phyloP scores from a whole-genome alignment of 495 filamentous ascomycete genomes.

The Lindgomyces ingoldianus region DNA sequence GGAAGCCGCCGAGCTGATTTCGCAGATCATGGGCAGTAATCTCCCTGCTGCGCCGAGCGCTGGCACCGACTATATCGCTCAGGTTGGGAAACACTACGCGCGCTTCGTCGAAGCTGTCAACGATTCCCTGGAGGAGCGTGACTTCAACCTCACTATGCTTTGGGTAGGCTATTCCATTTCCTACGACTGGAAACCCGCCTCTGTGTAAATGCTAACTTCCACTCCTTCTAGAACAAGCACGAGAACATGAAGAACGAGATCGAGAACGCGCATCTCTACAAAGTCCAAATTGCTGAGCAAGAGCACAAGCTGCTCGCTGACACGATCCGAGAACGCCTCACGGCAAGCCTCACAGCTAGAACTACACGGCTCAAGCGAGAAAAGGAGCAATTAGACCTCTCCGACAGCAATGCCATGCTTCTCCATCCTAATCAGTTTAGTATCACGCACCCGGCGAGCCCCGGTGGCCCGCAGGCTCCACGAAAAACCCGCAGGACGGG shows the following conservation, averaged over 20 bases:
- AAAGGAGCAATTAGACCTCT: conserved; percentile 85
- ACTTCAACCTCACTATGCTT: conserved; percentile 71
- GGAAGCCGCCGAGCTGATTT: conserved; percentile 61
- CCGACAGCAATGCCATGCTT: conserved; percentile 82
- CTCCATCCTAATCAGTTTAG: conserved; percentile 92
- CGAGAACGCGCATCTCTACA: conserved; percentile 57
- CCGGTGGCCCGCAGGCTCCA: conserved; percentile 76
- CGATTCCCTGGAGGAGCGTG: conserved; percentile 77
- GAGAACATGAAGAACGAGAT: conserved; percentile 56
- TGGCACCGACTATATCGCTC: conserved; percentile 44
- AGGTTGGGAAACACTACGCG: conserved; percentile 77
- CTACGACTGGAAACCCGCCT: background rate
- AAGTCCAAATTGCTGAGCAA: conserved; percentile 72
- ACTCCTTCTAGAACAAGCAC: conserved; percentile 42
- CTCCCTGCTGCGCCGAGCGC: conserved; percentile 36
- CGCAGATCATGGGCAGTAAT: conserved; percentile 35
- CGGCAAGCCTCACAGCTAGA: conserved; percentile 73
- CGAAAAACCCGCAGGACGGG: conserved; percentile 71
- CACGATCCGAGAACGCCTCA: conserved; percentile 81
- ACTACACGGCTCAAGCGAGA: conserved; percentile 77
- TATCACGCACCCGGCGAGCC: conserved; percentile 65
- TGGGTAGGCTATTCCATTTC: conserved; percentile 59
- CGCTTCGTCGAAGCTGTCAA: conserved; percentile 83
- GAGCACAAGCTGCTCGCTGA: conserved; percentile 75
- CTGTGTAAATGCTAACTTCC: conserved; percentile 18